Evolutionary conservation across 805 yeast genomes (phyloP).

Genomic region (Metschnikowia cubensis): DNA sequence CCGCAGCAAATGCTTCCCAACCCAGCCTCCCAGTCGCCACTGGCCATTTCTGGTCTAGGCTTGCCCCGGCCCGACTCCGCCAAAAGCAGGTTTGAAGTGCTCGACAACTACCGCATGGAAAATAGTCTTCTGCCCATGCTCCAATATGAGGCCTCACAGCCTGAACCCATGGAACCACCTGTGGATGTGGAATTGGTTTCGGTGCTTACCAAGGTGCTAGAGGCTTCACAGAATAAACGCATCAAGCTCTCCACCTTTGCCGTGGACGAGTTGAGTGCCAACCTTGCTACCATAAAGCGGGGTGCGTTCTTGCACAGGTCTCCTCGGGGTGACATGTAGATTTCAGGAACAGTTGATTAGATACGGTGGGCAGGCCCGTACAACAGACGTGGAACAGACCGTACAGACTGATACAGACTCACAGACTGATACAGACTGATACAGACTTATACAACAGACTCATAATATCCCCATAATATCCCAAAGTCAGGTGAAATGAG

Average conservation of each 20-base stretch:
- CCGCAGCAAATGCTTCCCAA: background rate
- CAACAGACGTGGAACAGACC: too few relatives aligned
- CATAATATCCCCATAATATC: too few relatives aligned
- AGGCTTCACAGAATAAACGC: constrained; percentile 18
- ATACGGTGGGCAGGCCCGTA: too few relatives aligned
- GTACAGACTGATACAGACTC: too few relatives aligned
- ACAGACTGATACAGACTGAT: too few relatives aligned
- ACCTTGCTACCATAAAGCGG: constrained; percentile 18
- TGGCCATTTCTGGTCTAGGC: background rate
- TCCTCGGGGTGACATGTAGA: background rate
- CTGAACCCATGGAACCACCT: background rate
- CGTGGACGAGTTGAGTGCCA: constrained; percentile 26
- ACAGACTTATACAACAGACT: too few relatives aligned
- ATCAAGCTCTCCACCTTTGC: constrained; percentile 17
- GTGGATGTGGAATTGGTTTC: constrained; percentile 15
- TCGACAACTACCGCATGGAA: background rate
- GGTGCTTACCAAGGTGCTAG: constrained; percentile 18
- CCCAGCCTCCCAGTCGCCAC: background rate
- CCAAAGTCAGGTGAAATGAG: too few relatives aligned
- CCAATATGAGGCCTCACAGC: background rate
- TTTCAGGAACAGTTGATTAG: too few relatives aligned
- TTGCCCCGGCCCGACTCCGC: background rate
- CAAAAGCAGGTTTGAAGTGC: background rate
- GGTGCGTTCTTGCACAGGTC: constrained; percentile 4
- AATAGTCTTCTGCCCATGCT: constrained; percentile 1